These are phyloP conservation scores for Starmerella cellae DNA, from an alignment of 805 yeast species.

Conservation along the genomic window DNA sequence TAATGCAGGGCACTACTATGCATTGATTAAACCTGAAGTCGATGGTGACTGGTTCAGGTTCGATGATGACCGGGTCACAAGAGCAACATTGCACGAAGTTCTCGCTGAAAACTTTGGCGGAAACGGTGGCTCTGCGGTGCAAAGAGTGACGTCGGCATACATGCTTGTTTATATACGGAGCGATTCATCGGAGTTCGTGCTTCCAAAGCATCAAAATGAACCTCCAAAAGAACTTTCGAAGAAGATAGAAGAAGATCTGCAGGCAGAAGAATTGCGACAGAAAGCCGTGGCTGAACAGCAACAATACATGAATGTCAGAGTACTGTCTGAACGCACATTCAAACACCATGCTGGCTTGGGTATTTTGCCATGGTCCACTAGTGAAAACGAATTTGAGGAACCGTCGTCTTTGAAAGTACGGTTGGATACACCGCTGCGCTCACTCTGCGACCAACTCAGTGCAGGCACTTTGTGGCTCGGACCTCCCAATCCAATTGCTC, in stretches of 20 bases:
- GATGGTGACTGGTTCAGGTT: constrained; percentile 62
- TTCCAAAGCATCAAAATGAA: constrained; percentile 39
- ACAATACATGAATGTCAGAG: constrained; percentile 14
- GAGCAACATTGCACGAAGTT: constrained; percentile 71
- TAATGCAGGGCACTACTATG: constrained; percentile 92
- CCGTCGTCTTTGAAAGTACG: constrained; percentile 9
- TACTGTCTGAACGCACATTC: constrained; percentile 4
- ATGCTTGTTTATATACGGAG: constrained; percentile 88
- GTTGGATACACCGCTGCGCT: constrained; percentile 9
- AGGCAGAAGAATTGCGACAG: constrained; percentile 39
- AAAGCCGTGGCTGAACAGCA: constrained; percentile 60
- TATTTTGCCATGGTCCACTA: constrained; percentile 7
- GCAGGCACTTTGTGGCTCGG: constrained; percentile 18
- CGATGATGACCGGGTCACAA: constrained; percentile 91
- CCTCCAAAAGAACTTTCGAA: constrained; percentile 54
- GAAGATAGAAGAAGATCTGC: constrained; percentile 50
- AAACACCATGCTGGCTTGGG: constrained; percentile 15
- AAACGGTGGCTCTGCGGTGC: constrained; percentile 36
- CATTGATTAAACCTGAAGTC: constrained; percentile 70
- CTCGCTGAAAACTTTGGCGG: constrained; percentile 89
- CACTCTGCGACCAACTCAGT: constrained; percentile 3
- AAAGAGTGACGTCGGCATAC: constrained; percentile 87
- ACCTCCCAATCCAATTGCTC: background rate
- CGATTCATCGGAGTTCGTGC: constrained; percentile 40
- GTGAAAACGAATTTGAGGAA: constrained; percentile 9